These are phyloP conservation scores for Phaffia australis DNA, from an alignment of 768 basidiomycete genomes.

Conservation along the genomic window DNA sequence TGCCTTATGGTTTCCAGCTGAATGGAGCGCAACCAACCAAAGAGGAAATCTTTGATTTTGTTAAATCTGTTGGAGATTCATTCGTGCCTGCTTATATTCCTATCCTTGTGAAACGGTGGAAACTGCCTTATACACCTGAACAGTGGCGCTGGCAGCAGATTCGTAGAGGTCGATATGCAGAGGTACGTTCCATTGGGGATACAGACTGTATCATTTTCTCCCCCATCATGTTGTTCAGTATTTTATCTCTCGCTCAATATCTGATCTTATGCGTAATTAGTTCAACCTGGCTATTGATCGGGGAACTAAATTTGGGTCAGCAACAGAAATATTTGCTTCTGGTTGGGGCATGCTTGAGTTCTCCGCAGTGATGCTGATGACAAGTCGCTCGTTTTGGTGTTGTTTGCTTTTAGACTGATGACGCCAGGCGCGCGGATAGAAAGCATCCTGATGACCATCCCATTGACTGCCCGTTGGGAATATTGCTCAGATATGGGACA, in stretches of 20 bases:
- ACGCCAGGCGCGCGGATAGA: too few relatives aligned
- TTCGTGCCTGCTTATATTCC: slow-evolving; percentile 88
- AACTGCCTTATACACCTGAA: slow-evolving; percentile 43
- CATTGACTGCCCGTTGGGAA: slow-evolving; percentile 80
- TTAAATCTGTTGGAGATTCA: slow-evolving; percentile 59
- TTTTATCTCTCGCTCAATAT: not conserved
- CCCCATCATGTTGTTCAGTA: not conserved
- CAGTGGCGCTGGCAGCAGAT: slow-evolving; percentile 83
- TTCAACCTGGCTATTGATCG: slow-evolving; percentile 1
- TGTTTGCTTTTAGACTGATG: too few relatives aligned
- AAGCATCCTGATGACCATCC: slow-evolving; percentile 41
- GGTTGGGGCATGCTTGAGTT: slow-evolving; percentile 42
- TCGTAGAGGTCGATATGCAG: slow-evolving; percentile 59
- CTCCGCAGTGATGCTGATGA: too few relatives aligned
- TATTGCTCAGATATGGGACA: slow-evolving; percentile 67
- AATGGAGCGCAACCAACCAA: slow-evolving; percentile 40
- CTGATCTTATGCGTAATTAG: not conserved
- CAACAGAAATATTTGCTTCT: slow-evolving; percentile 71
- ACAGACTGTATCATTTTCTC: slow-evolving; percentile 37
- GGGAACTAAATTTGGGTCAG: slow-evolving; percentile 38
- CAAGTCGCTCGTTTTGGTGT: too few relatives aligned
- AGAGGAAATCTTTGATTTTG: slow-evolving; percentile 64
- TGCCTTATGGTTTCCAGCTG: not conserved
- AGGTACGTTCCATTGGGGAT: slow-evolving; percentile 71
- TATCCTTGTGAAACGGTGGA: slow-evolving; percentile 55